phyloP scores from a whole-genome alignment of 805 yeast species.

The Starmera dryadoides region DNA sequence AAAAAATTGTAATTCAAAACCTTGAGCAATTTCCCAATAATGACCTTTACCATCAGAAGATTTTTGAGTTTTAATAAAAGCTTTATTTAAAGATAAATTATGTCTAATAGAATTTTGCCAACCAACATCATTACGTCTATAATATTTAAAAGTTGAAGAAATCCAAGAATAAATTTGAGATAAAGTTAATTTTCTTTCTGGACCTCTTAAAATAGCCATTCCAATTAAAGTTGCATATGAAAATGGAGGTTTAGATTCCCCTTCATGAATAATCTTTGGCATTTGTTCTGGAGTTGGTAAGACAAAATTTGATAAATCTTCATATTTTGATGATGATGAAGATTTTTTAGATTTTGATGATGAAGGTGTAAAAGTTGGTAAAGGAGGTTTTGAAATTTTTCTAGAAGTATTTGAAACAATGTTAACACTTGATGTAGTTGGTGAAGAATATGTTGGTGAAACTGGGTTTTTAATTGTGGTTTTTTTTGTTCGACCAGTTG shows the following conservation, averaged over 20 bases:
- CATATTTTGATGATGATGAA: conserved; percentile 1
- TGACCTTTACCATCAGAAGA: conserved; percentile 84
- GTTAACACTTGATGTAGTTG: conserved; percentile 7
- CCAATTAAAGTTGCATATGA: conserved; percentile 93
- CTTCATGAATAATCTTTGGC: conserved; percentile 16
- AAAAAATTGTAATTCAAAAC: conserved; percentile 73
- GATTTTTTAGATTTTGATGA: not conserved
- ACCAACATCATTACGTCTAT: conserved; percentile 79
- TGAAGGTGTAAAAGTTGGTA: not conserved
- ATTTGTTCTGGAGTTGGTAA: conserved; percentile 16
- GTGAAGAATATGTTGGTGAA: conserved; percentile 22
- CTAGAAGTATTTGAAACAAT: conserved; percentile 14
- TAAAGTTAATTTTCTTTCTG: conserved; percentile 59
- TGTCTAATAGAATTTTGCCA: conserved; percentile 97
- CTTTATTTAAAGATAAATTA: conserved; percentile 84
- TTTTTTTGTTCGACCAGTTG: conserved; percentile 14
- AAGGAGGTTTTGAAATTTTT: not conserved
- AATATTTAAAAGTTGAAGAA: conserved; percentile 74
- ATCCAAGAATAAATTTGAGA: conserved; percentile 93
- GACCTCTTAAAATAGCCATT: conserved; percentile 83
- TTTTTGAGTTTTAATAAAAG: conserved; percentile 84
- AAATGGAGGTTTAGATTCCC: conserved; percentile 70
- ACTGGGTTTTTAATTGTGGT: conserved; percentile 9
- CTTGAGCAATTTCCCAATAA: conserved; percentile 87
- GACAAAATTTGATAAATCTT: conserved; percentile 2